A percentile compares a stretch with the other conserved stretches of the same genome.
Evolutionary conservation across 2,329 filamentous ascomycete genomes (phyloP).

Genomic region (Fusarium graminum): DNA sequence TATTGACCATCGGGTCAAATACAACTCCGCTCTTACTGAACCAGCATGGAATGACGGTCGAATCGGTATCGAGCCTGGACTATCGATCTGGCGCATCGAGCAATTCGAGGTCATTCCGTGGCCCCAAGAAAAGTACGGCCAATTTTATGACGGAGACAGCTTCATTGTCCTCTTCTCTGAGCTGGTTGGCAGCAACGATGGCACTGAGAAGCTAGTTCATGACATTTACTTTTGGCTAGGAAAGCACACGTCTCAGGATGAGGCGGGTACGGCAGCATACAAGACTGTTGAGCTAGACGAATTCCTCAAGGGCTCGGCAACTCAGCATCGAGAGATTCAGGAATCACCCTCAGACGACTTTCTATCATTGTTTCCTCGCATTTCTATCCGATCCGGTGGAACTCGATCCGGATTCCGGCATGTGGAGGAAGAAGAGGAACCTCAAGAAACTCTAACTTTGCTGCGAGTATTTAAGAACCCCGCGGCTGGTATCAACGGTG

Average conservation of each 20-base stretch:
- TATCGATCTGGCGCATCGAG: slow-evolving; percentile 76
- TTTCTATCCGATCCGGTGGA: slow-evolving; percentile 72
- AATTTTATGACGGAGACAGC: slow-evolving; percentile 76
- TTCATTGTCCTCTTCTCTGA: slow-evolving; percentile 74
- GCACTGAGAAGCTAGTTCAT: slow-evolving; percentile 64
- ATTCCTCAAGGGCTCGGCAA: slow-evolving; percentile 71
- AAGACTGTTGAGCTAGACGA: slow-evolving; percentile 79
- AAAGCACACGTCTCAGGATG: slow-evolving; percentile 73
- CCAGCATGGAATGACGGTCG: slow-evolving; percentile 74
- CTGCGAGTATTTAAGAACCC: slow-evolving; percentile 74
- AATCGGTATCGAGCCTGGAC: slow-evolving; percentile 66
- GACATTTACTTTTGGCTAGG: slow-evolving; percentile 80
- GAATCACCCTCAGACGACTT: slow-evolving; percentile 70
- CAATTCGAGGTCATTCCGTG: slow-evolving; percentile 74
- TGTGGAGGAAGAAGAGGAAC: slow-evolving; percentile 63
- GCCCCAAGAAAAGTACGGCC: slow-evolving; percentile 68
- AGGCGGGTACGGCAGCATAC: slow-evolving; percentile 76
- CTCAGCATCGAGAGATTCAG: slow-evolving; percentile 75
- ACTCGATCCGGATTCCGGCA: slow-evolving; percentile 73
- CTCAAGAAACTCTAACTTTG: slow-evolving; percentile 63
- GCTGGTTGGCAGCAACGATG: slow-evolving; percentile 62
- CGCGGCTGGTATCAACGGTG: slow-evolving; percentile 58
- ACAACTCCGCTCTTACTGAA: slow-evolving; percentile 73
- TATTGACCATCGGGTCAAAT: slow-evolving; percentile 76
- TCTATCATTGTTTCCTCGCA: slow-evolving; percentile 68